Evolutionary conservation across 192 early-diverging fungal genomes (phyloP).

Genomic region (Umbelopsis sp.): DNA sequence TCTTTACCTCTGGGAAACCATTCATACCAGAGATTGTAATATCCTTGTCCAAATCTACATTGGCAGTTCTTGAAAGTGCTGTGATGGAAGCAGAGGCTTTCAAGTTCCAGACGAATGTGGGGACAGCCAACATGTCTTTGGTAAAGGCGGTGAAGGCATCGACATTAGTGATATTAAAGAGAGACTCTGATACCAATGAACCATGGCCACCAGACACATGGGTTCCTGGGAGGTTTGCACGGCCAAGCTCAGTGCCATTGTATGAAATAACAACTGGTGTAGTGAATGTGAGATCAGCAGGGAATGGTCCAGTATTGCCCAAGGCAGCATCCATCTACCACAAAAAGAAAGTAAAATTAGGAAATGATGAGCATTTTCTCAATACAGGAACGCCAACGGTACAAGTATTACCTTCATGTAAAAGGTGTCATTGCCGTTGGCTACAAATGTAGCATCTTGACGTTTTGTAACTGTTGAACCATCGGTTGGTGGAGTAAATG

Average conservation of each 20-base stretch:
- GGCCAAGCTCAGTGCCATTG: slow-evolving; percentile 43
- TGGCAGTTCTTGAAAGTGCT: slow-evolving; percentile 41
- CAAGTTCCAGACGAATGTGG: slow-evolving; percentile 50
- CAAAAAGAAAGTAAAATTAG: not conserved
- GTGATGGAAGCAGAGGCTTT: slow-evolving; percentile 43
- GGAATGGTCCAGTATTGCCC: slow-evolving; percentile 43
- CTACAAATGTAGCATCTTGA: not conserved
- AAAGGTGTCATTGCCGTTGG: slow-evolving; percentile 17
- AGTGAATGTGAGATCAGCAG: slow-evolving; percentile 48
- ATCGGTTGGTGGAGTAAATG: slow-evolving; percentile 25
- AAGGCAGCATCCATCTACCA: slow-evolving; percentile 24
- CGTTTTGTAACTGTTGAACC: not conserved
- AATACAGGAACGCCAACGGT: not conserved
- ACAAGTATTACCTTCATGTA: slow-evolving; percentile 20
- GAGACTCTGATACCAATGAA: slow-evolving; percentile 25
- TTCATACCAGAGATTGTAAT: slow-evolving; percentile 53
- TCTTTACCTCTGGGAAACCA: slow-evolving; percentile 51
- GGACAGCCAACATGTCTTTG: slow-evolving; percentile 46
- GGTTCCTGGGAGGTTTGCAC: slow-evolving; percentile 37
- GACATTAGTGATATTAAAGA: slow-evolving; percentile 44
- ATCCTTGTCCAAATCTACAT: slow-evolving; percentile 48
- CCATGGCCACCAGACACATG: slow-evolving; percentile 51
- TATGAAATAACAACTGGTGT: slow-evolving; percentile 52
- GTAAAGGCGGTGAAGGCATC: slow-evolving; percentile 48
- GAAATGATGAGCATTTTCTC: not conserved